Evolutionary conservation across 2,329 filamentous ascomycete species (phyloP), one percentile per base, ranked within the genome.

Genomic region (Clonostachys rhizophaga): DNA sequence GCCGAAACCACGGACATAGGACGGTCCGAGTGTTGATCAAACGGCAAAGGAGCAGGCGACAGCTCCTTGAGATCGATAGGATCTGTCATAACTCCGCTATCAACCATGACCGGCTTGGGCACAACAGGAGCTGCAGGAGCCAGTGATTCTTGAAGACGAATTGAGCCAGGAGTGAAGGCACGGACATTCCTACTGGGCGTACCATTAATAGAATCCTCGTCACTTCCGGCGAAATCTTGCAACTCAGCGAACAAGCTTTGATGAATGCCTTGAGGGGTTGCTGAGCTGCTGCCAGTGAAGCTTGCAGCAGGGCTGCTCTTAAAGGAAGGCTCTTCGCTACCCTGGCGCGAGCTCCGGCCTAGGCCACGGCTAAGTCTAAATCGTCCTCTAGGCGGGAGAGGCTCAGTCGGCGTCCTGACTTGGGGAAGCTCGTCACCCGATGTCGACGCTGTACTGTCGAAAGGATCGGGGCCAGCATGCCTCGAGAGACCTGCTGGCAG

Each of bases 191-290:
- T 71, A 52, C 74, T 78, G 24, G 81, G 81, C 33, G 80, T 84
- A 24, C 69, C 76, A 34, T 69, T 74, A 49, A 67, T 72, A 46
- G 87, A 84, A 51, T 86, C 85, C 50, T 89, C 87, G 52, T 89
- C 88, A 55, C 87, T 86, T 53, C 83, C 82, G 51, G 82, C 86
- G 40, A 96, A 72, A 54, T 90, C 89, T 46, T 87, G 89, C 40
- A 99, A 78, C 66, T 99, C 94, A 39, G 91, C 91, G 62, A 94
- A 95, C 44, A 99, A 74, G 59, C 87, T 97, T 70, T 96, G 89
- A 14, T 81, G 78, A 16, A 58, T 67, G 40, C 66, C 64, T 48
- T 77, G 69, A 10, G 79, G 72, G 4, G 77, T 80, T 42, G 69
- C 70, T 50, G 70, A 74, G n/a, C 64, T 68, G 50, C 76, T 72